phyloP scores from a whole-genome alignment of 1,284 basidiomycete genomes.

The Leucoagaricus sp. region DNA sequence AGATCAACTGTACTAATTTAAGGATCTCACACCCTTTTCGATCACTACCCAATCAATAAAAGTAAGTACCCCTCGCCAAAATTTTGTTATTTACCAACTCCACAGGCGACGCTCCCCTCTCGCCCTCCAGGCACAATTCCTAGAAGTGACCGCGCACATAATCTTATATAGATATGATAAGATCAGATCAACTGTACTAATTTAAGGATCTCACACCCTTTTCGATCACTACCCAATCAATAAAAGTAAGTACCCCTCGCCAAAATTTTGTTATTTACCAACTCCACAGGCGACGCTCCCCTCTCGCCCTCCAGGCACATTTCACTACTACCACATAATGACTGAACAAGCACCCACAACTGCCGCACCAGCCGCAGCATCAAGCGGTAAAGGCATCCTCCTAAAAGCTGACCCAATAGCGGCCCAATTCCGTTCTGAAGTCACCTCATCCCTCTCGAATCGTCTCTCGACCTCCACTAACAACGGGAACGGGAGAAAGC shows the following conservation, averaged over 20 bases:
- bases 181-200: conserved; percentile 16
- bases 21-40: background rate
- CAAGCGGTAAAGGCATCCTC: conserved; percentile 65
- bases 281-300: too few species aligned
- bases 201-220: background rate
- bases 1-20: conserved; percentile 12
- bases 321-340: background rate
- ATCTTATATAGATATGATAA: background rate
- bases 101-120: too few species aligned
- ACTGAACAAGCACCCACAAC: conserved; percentile 6
- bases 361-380: conserved; percentile 14
- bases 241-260: background rate
- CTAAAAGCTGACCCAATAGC: conserved; percentile 77
- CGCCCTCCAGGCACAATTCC: too few species aligned
- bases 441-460: conserved; percentile 53
- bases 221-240: background rate
- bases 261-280: too few species aligned
- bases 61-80: background rate
- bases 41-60: background rate
- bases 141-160: too few species aligned
- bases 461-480: conserved; percentile 25
- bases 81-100: too few species aligned
- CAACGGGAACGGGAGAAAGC: conserved; percentile 40
- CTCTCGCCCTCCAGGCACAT: too few species aligned
- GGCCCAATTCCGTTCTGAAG: conserved; percentile 66